phyloP scores from a whole-genome alignment of 306 rosid species.

The Castanea mollissima region DNA sequence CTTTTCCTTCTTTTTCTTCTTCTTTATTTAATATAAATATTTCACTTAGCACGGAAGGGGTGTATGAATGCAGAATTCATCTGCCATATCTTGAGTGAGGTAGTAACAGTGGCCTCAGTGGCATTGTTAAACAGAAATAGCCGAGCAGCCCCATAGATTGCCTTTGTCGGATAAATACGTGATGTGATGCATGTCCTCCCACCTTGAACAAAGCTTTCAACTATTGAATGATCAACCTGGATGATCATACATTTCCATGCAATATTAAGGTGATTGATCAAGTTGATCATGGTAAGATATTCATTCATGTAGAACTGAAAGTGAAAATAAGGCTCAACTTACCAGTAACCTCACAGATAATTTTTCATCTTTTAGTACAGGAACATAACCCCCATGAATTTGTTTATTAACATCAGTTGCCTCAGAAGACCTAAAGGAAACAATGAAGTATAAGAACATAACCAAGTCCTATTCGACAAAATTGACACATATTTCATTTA shows the following conservation, averaged over 20 bases:
- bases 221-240: slow-evolving; percentile 86
- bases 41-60: slow-evolving; percentile 45
- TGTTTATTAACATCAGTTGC: slow-evolving; percentile 69
- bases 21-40: neutral
- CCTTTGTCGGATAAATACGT: slow-evolving; percentile 82
- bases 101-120: slow-evolving; percentile 53
- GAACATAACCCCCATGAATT: slow-evolving; percentile 61
- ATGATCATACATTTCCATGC: neutral
- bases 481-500: neutral
- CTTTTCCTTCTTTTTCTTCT: neutral
- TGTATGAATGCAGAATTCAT: slow-evolving; percentile 93
- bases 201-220: slow-evolving; percentile 92
- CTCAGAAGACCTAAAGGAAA: slow-evolving; percentile 53
- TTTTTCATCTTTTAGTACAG: slow-evolving; percentile 71
- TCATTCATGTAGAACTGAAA: neutral
- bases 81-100: slow-evolving; percentile 79
- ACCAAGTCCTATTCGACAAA: too few species aligned
- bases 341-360: slow-evolving; percentile 66
- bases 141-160: slow-evolving; percentile 80
- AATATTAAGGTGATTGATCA: neutral
- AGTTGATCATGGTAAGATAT: neutral
- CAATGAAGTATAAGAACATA: neutral
- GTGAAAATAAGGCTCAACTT: slow-evolving; percentile 18
- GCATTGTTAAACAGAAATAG: slow-evolving; percentile 86
- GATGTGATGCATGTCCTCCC: slow-evolving; percentile 80